Conservation (phyloP, 202 grass and related monocot genomes). For the Eragrostis tef region DNA sequence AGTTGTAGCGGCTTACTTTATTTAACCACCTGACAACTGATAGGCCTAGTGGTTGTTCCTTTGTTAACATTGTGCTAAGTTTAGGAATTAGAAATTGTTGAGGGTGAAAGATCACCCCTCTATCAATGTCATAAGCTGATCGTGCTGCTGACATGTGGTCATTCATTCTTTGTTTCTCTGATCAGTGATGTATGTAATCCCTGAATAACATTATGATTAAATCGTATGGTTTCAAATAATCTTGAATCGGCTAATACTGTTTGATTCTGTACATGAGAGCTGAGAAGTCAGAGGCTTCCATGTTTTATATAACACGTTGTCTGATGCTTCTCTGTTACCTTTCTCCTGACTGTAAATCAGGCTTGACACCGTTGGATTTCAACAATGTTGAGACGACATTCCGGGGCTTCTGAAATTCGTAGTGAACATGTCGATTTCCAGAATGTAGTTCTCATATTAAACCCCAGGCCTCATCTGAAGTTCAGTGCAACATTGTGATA, state of each 20-base stretch:
- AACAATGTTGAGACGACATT: too few species aligned
- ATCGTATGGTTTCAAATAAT: constrained; percentile 32
- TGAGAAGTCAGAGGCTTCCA: not conserved
- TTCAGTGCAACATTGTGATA: too few species aligned
- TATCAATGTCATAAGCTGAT: constrained; percentile 42
- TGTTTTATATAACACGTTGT: not conserved
- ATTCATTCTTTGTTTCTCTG: constrained; percentile 47
- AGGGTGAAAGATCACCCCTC: constrained; percentile 32
- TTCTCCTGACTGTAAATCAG: not conserved
- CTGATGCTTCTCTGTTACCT: not conserved
- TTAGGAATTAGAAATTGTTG: constrained; percentile 55
- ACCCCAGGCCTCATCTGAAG: too few species aligned
- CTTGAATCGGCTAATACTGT: not conserved
- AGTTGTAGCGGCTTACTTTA: constrained; percentile 49
- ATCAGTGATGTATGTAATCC: constrained; percentile 46
- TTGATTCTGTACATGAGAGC: constrained; percentile 13
- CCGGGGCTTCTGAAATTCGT: too few species aligned
- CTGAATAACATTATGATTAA: constrained; percentile 37
- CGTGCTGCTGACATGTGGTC: not conserved
- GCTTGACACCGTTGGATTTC: not conserved
- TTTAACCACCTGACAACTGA: constrained; percentile 44
- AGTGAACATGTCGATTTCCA: too few species aligned
- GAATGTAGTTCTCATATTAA: too few species aligned
- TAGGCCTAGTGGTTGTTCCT: constrained; percentile 48
- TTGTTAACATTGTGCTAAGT: constrained; percentile 49